Percentiles rank a stretch among this genome's conserved stretches.
These are phyloP conservation scores for Globisporangium cederbergense DNA, from an alignment of 352 stramenopile species.

Conservation along the genomic window DNA sequence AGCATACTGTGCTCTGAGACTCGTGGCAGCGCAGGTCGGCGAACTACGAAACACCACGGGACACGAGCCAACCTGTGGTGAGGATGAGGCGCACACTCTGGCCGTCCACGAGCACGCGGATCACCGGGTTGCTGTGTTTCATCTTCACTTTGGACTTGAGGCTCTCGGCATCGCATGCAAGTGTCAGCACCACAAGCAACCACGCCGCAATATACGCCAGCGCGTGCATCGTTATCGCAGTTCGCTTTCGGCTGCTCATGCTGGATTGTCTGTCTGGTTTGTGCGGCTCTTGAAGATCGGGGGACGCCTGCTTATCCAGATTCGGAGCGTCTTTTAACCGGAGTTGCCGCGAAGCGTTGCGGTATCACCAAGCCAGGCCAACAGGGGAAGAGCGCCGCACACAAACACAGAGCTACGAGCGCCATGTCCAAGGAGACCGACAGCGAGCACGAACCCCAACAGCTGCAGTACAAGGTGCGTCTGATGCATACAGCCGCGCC, in stretches of 20 bases:
- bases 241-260: not conserved
- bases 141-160: slow-evolving; percentile 32
- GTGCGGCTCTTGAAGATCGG: not conserved
- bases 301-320: too few species aligned
- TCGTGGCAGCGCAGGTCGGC: too few species aligned
- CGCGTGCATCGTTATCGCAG: not conserved
- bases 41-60: not conserved
- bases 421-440: slow-evolving; percentile 83
- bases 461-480: slow-evolving; percentile 86
- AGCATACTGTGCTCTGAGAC: not conserved
- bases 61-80: slow-evolving; percentile 27
- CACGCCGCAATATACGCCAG: not conserved
- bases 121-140: slow-evolving; percentile 37
- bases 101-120: slow-evolving; percentile 30
- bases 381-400: too few species aligned
- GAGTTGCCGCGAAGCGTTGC: slow-evolving; percentile 1
- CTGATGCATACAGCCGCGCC: not conserved
- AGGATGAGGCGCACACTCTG: slow-evolving; percentile 33
- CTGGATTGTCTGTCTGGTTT: not conserved
- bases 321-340: too few species aligned
- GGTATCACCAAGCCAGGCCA: too few species aligned
- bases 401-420: not conserved
- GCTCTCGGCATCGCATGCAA: not conserved
- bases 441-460: slow-evolving; percentile 74
- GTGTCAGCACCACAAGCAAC: not conserved